A percentile compares a stretch with the other conserved stretches of the same genome.
phyloP scores from a whole-genome alignment of 352 stramenopile genomes.

The Aphanomyces astaci region DNA sequence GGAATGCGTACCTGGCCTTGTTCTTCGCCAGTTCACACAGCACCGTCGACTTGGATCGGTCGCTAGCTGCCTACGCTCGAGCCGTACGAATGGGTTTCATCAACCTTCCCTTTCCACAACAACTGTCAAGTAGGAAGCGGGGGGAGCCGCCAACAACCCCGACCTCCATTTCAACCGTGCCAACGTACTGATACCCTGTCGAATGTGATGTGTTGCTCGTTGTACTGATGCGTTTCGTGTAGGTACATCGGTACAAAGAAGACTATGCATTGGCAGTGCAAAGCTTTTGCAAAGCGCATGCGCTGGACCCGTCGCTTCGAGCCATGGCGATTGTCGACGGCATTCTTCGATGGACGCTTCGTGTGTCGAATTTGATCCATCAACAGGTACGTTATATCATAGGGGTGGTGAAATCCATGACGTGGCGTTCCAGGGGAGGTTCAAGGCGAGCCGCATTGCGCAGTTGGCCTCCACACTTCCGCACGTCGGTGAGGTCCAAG shows the following conservation, averaged over 20 bases:
- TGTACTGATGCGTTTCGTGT: too few species aligned
- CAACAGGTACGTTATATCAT: conserved; percentile 8
- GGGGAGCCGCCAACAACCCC: conserved; percentile 9
- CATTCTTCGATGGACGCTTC: conserved; percentile 8
- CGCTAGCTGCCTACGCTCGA: conserved; percentile 13
- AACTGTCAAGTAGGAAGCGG: conserved; percentile 7
- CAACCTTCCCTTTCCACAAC: background rate
- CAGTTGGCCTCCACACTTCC: background rate
- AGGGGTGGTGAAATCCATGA: background rate
- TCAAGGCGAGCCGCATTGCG: background rate
- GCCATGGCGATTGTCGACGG: conserved; percentile 11
- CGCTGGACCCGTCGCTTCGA: conserved; percentile 19
- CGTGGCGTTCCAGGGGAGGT: background rate
- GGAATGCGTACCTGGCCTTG: conserved; percentile 17
- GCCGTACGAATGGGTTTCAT: background rate
- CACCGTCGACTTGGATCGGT: conserved; percentile 17
- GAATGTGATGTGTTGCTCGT: background rate
- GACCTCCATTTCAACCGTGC: conserved; percentile 22
- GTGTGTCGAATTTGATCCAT: conserved; percentile 7
- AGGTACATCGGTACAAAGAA: conserved; percentile 23
- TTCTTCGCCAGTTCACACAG: conserved; percentile 18
- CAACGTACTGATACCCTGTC: background rate
- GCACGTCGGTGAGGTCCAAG: conserved; percentile 4
- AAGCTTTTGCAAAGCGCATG: conserved; percentile 15
- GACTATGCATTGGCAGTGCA: conserved; percentile 13